These are phyloP conservation scores for Chloranthus sessilifolius DNA, from an alignment of 164 flowering plant species.

Conservation along the genomic window DNA sequence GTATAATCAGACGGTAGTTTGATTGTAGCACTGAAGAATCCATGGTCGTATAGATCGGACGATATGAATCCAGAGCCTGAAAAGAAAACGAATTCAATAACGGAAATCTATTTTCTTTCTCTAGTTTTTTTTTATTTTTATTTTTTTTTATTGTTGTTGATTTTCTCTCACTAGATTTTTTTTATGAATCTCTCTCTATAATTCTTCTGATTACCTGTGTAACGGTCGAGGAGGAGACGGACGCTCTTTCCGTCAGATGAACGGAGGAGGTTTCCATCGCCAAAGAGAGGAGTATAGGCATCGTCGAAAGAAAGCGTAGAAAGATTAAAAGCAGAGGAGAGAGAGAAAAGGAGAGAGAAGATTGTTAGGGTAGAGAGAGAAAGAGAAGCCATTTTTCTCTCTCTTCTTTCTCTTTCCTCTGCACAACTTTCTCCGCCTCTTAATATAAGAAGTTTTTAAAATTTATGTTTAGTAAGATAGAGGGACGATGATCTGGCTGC, in stretches of 20 bases:
- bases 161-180: too few relatives aligned
- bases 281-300: constrained; percentile 57
- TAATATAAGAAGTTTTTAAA: too few relatives aligned
- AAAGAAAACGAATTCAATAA: not conserved
- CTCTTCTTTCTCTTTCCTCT: not conserved
- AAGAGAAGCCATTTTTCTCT: not conserved
- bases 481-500: too few relatives aligned
- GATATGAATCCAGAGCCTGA: constrained; percentile 92
- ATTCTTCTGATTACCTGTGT: constrained; percentile 10
- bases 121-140: too few relatives aligned
- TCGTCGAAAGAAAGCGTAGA: constrained; percentile 47
- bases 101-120: too few relatives aligned
- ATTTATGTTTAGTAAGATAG: too few relatives aligned
- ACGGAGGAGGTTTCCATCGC: constrained; percentile 52
- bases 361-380: constrained; percentile 3
- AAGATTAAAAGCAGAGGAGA: constrained; percentile 1
- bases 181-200: too few relatives aligned
- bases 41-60: constrained; percentile 55
- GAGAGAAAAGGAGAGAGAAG: not conserved
- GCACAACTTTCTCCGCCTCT: too few relatives aligned
- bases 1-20: constrained; percentile 76
- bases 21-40: constrained; percentile 83
- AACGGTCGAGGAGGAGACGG: constrained; percentile 16
- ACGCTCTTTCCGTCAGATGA: constrained; percentile 35
- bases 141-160: too few relatives aligned